A percentile compares a stretch with the other conserved stretches of the same genome.
Conservation (phyloP, 768 basidiomycete species). For the Boletus insuetus region DNA sequence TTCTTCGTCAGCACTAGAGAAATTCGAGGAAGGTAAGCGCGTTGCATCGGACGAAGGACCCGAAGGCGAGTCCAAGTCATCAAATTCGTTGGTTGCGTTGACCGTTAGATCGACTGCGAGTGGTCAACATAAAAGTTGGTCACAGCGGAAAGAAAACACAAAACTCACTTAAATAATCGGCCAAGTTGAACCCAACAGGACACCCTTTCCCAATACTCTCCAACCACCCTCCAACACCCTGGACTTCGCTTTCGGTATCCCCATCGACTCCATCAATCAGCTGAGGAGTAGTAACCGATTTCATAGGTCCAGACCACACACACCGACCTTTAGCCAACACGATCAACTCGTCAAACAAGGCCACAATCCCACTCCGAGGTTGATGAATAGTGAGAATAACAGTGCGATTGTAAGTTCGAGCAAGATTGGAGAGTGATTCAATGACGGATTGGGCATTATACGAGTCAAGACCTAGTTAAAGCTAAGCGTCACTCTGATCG, state of each 20-base stretch:
- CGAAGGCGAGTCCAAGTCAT: conserved; percentile 34
- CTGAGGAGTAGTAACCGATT: conserved; percentile 5
- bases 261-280: conserved; percentile 6
- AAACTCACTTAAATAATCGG: conserved; percentile 87
- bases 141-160: background rate
- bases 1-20: conserved; percentile 64
- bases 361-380: conserved; percentile 95
- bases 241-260: conserved; percentile 14
- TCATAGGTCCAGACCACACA: conserved; percentile 33
- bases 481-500: background rate
- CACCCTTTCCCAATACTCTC: conserved; percentile 76
- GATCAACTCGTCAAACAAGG: conserved; percentile 89
- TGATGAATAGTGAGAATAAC: conserved; percentile 99
- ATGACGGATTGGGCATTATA: conserved; percentile 96
- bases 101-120: conserved; percentile 68
- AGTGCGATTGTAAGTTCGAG: conserved; percentile 87
- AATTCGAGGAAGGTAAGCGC: conserved; percentile 38
- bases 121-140: background rate
- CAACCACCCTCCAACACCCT: conserved; percentile 59
- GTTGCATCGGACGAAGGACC: conserved; percentile 20
- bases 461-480: conserved; percentile 73
- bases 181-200: conserved; percentile 94
- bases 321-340: conserved; percentile 79
- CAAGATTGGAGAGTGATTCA: conserved; percentile 81
- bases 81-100: conserved; percentile 45